phyloP scores from a whole-genome alignment of 257 asterid species.

The Scutellaria galericulata region DNA sequence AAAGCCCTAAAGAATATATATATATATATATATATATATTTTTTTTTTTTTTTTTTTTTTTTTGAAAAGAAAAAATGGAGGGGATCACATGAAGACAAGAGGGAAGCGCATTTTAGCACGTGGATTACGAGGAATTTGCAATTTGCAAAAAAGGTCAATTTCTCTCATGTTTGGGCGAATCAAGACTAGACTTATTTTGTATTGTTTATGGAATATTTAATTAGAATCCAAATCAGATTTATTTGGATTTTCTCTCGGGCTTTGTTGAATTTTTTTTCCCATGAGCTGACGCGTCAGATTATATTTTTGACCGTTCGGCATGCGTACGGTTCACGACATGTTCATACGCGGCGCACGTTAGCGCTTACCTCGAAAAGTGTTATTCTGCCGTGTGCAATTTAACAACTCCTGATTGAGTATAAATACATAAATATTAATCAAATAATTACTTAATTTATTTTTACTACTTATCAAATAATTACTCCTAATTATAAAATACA shows the following conservation, averaged over 20 bases:
- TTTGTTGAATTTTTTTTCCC: constrained; percentile 7
- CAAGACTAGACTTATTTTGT: constrained; percentile 42
- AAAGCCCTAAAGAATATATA: not conserved
- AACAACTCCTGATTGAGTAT: not conserved
- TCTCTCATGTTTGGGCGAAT: constrained; percentile 43
- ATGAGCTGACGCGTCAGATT: constrained; percentile 39
- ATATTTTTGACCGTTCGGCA: constrained; percentile 51
- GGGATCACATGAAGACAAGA: constrained; percentile 33
- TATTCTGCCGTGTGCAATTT: constrained; percentile 19
- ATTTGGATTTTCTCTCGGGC: constrained; percentile 28
- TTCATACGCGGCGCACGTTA: constrained; percentile 40
- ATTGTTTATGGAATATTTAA: constrained; percentile 25
- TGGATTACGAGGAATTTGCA: constrained; percentile 56
- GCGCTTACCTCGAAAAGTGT: constrained; percentile 22
- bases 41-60: too few species aligned
- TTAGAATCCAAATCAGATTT: constrained; percentile 17
- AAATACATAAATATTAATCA: not conserved
- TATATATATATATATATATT: too few species aligned
- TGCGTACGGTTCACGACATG: constrained; percentile 59
- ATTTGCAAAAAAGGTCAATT: constrained; percentile 31
- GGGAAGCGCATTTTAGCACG: constrained; percentile 60
- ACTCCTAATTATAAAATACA: not conserved
- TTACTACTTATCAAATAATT: not conserved
- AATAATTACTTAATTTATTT: not conserved
- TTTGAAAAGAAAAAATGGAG: constrained; percentile 25